phyloP scores from a whole-genome alignment of 257 asterid species.

The Cruciata laevipes region DNA sequence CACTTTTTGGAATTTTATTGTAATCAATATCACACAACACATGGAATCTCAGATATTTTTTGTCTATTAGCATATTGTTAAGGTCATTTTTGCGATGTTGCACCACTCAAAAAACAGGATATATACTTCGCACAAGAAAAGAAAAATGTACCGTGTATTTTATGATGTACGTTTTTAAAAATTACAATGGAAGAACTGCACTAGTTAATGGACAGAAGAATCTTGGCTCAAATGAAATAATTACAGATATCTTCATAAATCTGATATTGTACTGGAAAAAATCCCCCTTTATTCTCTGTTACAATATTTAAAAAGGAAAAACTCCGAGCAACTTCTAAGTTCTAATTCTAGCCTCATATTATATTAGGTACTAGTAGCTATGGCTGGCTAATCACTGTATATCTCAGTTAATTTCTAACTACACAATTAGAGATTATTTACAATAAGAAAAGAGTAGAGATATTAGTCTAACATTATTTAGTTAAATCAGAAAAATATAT shows the following conservation, averaged over 20 bases:
- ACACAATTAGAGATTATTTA: no score
- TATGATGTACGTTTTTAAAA: not conserved
- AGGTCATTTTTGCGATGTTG: not conserved
- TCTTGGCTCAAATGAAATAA: not conserved
- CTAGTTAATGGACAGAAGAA: not conserved
- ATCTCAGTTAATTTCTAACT: no score
- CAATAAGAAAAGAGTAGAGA: no score
- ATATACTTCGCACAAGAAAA: not conserved
- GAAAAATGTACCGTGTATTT: not conserved
- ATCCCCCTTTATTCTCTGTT: no score
- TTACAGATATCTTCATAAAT: not conserved
- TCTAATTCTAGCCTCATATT: no score
- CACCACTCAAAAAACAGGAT: constrained; percentile 7
- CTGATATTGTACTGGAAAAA: no score
- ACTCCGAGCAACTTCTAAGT: no score
- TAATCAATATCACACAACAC: not conserved
- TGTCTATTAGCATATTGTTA: not conserved
- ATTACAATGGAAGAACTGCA: not conserved
- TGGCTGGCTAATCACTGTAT: no score
- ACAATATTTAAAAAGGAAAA: no score
- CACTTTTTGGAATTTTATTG: not conserved
- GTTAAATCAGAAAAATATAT: no score
- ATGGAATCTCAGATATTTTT: not conserved
- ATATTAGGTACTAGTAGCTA: no score
- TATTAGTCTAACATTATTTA: no score